Evolutionary conservation across 441 rosid genomes (phyloP).

Genomic region (Euphorbia neoarborescens): DNA sequence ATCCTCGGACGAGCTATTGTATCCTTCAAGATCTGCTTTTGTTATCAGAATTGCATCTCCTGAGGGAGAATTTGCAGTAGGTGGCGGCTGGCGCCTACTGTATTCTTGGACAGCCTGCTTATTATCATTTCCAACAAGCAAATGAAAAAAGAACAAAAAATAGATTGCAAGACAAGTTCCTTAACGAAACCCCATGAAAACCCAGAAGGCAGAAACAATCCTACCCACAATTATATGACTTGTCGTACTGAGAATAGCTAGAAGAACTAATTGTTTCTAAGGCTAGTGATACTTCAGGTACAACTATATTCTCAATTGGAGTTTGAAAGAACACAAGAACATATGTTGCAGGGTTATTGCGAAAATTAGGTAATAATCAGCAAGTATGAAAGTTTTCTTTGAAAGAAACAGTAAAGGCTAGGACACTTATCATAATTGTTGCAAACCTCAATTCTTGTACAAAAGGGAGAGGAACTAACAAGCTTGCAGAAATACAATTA

Average conservation of each 20-base stretch:
- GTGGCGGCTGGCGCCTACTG: conserved; percentile 24
- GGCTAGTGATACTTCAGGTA: background rate
- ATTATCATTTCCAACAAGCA: conserved; percentile 18
- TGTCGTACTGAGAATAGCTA: background rate
- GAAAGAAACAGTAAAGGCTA: background rate
- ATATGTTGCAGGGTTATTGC: background rate
- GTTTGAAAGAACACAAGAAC: background rate
- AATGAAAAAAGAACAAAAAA: background rate
- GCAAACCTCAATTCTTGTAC: background rate
- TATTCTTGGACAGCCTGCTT: conserved; percentile 69
- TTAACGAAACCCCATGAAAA: conserved; percentile 2
- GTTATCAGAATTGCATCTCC: conserved; percentile 52
- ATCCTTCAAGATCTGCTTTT: conserved; percentile 63
- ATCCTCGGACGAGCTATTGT: conserved; percentile 31
- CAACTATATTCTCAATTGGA: background rate
- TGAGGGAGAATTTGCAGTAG: conserved; percentile 31
- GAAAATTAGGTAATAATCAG: background rate
- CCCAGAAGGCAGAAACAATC: background rate
- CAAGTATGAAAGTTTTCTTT: background rate
- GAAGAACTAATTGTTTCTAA: background rate
- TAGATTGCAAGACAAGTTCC: conserved; percentile 1
- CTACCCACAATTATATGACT: background rate
- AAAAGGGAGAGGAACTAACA: background rate
- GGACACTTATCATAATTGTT: background rate
- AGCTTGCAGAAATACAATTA: background rate